These are phyloP conservation scores for Yamadazyma atlantica DNA, from an alignment of 1,139 yeast genomes.

Conservation along the genomic window DNA sequence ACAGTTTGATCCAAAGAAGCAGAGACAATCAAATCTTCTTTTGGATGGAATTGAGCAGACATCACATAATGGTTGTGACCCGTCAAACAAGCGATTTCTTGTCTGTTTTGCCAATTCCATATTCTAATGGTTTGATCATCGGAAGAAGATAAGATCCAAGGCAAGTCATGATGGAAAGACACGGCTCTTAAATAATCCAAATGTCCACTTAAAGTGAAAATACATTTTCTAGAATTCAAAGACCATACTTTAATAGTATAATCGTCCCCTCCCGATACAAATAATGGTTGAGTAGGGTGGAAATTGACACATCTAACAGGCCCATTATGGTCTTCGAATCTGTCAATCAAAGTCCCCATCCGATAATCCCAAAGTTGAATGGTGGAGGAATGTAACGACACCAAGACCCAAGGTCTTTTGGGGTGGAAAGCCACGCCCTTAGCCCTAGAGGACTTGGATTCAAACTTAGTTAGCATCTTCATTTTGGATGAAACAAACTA, in stretches of 20 bases:
- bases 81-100: constrained; percentile 94
- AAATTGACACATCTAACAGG: constrained; percentile 95
- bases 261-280: constrained; percentile 97
- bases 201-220: constrained; percentile 90
- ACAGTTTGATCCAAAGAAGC: constrained; percentile 99
- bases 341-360: constrained; percentile 96
- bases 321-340: constrained; percentile 98
- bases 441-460: constrained; percentile 97
- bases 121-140: constrained; percentile 98
- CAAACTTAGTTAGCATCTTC: constrained; percentile 98
- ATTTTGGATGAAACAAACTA: constrained; percentile 37
- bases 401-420: constrained; percentile 93
- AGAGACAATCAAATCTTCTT: constrained; percentile 90
- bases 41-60: constrained; percentile 97
- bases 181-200: constrained; percentile 95
- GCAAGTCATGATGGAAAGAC: constrained; percentile 91
- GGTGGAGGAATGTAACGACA: constrained; percentile 90
- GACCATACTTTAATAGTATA: constrained; percentile 97
- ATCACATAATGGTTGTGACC: constrained; percentile 98
- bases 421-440: constrained; percentile 99
- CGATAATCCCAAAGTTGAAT: constrained; percentile 99
- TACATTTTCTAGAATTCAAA: constrained; percentile 82
- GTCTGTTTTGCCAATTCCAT: constrained; percentile 99
- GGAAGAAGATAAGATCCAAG: constrained; percentile 95
- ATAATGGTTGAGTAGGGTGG: constrained; percentile 97